These are phyloP conservation scores for Huntiella savannae DNA, from an alignment of 2,329 filamentous ascomycete genomes.

Conservation along the genomic window DNA sequence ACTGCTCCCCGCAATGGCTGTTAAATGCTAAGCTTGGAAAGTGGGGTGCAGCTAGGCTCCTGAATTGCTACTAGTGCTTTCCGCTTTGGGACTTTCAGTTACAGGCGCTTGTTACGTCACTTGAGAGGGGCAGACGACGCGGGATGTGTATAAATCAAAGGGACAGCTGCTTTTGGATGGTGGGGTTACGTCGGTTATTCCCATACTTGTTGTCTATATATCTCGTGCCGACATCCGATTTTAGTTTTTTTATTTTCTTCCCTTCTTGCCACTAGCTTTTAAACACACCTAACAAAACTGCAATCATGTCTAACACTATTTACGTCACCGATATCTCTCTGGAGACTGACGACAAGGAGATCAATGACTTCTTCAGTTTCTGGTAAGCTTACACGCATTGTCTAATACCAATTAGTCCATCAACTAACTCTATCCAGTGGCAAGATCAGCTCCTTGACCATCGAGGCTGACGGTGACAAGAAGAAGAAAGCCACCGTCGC, in stretches of 20 bases:
- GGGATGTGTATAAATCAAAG: too few relatives aligned
- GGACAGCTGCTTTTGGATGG: too few relatives aligned
- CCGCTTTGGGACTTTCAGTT: too few relatives aligned
- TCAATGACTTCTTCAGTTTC: constrained; percentile 95
- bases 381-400: constrained; percentile 33
- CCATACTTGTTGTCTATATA: too few relatives aligned
- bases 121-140: too few relatives aligned
- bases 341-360: constrained; percentile 71
- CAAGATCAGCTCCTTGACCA: constrained; percentile 71
- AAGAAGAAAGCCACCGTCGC: constrained; percentile 70
- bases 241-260: neutral
- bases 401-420: constrained; percentile 8
- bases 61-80: too few relatives aligned
- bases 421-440: constrained; percentile 35
- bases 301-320: constrained; percentile 47
- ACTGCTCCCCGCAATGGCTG: too few relatives aligned
- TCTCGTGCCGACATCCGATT: neutral
- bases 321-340: constrained; percentile 76
- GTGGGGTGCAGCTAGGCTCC: too few relatives aligned
- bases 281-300: constrained; percentile 7
- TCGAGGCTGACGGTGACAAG: constrained; percentile 47
- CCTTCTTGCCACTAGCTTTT: too few relatives aligned
- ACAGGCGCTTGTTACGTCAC: too few relatives aligned
- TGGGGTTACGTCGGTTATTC: too few relatives aligned
- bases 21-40: too few relatives aligned